Conservation (phyloP, 768 basidiomycete genomes). For the Leccinum boreale region DNA sequence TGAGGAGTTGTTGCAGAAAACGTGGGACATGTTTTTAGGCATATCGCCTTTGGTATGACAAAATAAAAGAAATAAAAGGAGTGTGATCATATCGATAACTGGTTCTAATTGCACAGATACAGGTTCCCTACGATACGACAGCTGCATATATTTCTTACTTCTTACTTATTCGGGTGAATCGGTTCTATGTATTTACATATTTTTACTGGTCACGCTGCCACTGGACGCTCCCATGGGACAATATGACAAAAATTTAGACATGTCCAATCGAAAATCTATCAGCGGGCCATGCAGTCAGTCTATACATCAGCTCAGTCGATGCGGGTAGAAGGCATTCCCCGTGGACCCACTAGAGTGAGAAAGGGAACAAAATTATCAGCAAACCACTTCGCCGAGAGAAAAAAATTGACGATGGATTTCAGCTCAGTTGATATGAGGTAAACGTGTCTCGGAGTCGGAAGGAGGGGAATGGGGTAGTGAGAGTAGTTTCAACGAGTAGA, state of each 20-base stretch:
- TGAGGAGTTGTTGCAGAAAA: conserved; percentile 17
- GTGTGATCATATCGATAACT: neutral
- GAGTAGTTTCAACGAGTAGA: neutral
- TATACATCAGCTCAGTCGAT: neutral
- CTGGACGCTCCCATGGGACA: neutral
- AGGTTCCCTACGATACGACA: neutral
- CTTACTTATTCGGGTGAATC: neutral
- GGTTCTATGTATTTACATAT: neutral
- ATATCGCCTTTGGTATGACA: neutral
- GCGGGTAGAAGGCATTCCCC: neutral
- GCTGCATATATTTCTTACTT: neutral
- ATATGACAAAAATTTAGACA: neutral
- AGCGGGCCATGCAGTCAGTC: neutral
- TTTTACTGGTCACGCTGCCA: neutral
- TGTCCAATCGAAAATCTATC: neutral
- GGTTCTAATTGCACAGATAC: neutral
- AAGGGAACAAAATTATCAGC: neutral
- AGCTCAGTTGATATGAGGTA: neutral
- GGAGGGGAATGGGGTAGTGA: neutral
- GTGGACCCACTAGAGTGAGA: neutral
- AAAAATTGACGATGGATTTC: neutral
- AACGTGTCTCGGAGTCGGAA: neutral
- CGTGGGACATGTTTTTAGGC: conserved; percentile 19
- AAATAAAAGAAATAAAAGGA: conserved; percentile 3
- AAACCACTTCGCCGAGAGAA: neutral